Evolutionary conservation across 768 basidiomycete genomes (phyloP).

Genomic region (Chlorophyllum brunneum): DNA sequence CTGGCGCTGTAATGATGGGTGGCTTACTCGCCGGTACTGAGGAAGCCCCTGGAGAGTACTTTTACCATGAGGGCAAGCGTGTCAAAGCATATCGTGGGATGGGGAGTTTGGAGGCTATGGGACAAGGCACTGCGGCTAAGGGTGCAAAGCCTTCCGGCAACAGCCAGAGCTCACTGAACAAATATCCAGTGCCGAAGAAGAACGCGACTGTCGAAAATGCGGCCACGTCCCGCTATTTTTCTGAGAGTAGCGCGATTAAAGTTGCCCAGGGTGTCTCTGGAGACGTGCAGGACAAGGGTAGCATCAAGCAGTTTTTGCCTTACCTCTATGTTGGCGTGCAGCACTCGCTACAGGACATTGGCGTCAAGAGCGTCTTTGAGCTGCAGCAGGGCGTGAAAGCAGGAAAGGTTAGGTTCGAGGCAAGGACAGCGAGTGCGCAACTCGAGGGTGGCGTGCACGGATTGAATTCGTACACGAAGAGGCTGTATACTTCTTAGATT

Average conservation of each 20-base stretch:
- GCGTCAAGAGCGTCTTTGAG: conserved; percentile 62
- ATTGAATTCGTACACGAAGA: conserved; percentile 67
- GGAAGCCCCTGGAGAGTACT: conserved; percentile 98
- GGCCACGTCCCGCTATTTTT: conserved; percentile 94
- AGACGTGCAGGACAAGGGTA: conserved; percentile 97
- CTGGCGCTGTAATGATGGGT: conserved; percentile 99
- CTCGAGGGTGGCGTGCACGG: conserved; percentile 96
- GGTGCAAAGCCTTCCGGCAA: conserved; percentile 19
- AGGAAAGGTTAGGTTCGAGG: conserved; percentile 81
- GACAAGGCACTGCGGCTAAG: conserved; percentile 56
- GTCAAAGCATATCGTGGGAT: conserved; percentile 99
- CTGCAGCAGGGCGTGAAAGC: conserved; percentile 62
- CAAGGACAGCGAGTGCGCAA: conserved; percentile 93
- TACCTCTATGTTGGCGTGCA: conserved; percentile 81
- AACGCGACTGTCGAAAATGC: conserved; percentile 74
- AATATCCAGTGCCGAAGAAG: conserved; percentile 47
- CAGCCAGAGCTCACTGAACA: conserved; percentile 24
- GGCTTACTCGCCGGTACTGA: conserved; percentile 92
- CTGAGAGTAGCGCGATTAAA: conserved; percentile 88
- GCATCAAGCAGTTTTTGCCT: conserved; percentile 88
- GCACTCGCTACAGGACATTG: conserved; percentile 94
- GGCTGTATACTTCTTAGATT: conserved; percentile 4
- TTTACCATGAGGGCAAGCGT: conserved; percentile 98
- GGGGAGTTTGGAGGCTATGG: conserved; percentile 95
- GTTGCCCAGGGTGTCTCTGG: conserved; percentile 97